phyloP scores from a whole-genome alignment of 148 eudicot species.

The Chenopodium berlandieri region DNA sequence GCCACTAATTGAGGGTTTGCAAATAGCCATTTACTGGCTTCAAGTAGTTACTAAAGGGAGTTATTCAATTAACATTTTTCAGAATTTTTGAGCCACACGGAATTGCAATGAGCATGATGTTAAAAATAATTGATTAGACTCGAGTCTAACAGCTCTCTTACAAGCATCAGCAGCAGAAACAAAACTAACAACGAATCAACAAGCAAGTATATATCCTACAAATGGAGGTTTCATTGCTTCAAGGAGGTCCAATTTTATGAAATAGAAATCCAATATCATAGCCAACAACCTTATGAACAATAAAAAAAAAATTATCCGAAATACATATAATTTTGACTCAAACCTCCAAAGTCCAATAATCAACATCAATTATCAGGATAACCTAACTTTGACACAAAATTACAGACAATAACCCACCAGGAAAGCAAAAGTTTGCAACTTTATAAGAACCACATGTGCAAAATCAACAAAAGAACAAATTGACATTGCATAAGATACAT shows the following conservation, averaged over 20 bases:
- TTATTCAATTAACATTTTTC: too few species aligned
- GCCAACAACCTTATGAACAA: background rate
- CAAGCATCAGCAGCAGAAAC: background rate
- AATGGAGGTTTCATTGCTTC: background rate
- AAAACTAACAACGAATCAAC: background rate
- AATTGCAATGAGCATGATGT: background rate
- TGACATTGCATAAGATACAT: background rate
- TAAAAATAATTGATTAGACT: background rate
- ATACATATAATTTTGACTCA: too few species aligned
- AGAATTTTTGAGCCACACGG: background rate
- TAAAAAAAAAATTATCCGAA: background rate
- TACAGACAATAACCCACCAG: background rate
- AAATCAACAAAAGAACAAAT: constrained; percentile 1
- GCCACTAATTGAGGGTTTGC: background rate
- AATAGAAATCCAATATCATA: background rate
- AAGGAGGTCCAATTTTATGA: too few species aligned
- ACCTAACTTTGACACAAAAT: background rate
- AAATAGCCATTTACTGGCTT: background rate
- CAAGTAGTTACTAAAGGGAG: too few species aligned
- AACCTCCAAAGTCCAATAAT: background rate
- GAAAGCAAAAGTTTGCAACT: constrained; percentile 13
- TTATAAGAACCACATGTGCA: background rate
- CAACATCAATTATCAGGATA: background rate
- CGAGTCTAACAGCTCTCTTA: background rate
- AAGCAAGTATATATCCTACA: background rate